Base-by-base conservation (phyloP, 352 stramenopile species). In the Globisporangium radiosum region DNA sequence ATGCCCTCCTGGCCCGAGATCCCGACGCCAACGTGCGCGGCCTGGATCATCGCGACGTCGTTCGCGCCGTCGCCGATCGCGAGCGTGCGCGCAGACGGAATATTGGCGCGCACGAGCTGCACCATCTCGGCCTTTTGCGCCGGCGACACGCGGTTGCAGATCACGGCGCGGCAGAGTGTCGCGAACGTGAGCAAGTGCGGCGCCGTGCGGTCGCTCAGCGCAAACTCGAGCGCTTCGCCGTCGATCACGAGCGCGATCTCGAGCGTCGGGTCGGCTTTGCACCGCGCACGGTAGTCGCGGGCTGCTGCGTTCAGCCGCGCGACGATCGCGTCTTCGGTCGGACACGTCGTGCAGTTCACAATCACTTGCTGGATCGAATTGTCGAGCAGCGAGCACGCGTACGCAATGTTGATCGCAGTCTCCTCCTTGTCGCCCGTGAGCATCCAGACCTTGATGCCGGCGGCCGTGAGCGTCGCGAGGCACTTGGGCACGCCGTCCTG, bases 41-140 rank as follows among this genome's bases (percentile, higher is more conserved):
- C 73, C 69, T 97, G 90, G 59, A 98, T 97, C 95, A 98, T 98
- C 17, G 83, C 88, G 0, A 98, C 95, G 65, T 98, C 95, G 63
- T 98, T 98, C 0, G 95, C 95, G 38, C 95, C 95, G 59, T 98
- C 95, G 36, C 95, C 93, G 54, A 98, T 97, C 14, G 89, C 85
- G 1, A 98, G 70, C 15, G 90, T 97, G 37, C 85, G 81, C 5
- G 75, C 75, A 4, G 68, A 68, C 1, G 60, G 71, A 25, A 92
- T 76, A 19, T 87, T 83, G 38, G 79, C 65, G 10, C 81, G 66
- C 4, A 94, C 78, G 0, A 93, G 66, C 8, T 68, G 71, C 9
- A 94, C 84, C 72, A 94, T 90, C 54, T 92, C 76, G 39, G 82
- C 80, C 54, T 96, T 96, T 52, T 96, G 86, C 11, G 81, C 83